Base-by-base conservation (phyloP, 2,329 filamentous ascomycete species). In the Anthostomella pinea region DNA sequence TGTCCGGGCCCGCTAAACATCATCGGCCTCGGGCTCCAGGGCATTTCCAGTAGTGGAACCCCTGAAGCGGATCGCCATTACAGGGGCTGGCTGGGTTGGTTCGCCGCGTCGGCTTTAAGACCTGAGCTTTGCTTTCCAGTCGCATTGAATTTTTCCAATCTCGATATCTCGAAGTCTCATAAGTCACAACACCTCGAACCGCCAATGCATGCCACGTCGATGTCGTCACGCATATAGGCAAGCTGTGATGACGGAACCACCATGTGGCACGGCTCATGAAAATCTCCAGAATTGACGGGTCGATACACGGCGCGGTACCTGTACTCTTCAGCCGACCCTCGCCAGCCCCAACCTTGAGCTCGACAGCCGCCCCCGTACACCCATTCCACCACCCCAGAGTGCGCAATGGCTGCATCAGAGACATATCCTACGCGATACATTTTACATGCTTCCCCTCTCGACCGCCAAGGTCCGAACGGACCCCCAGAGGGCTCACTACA, bases 221-320 rank as follows among this genome's bases (percentile, higher is more conserved):
- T 49, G 38, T 34, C 34, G 34, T 41, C 45, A 45, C 41, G 23
- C 22, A 27, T 29, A 36, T 50, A 51, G 30, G 36, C 48, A 53
- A 49, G 52, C 43, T 56, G 54, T 60, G 52, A 55, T 59, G 55
- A 56, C 48, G 43, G 41, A 49, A 54, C 49, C 47, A 59, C 44
- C 45, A 60, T 60, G 57, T 63, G 60, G 67, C 70, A 66, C 65
- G 69, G 63, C 75, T 67, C 72, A 80, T 80, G 76, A 79, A 71
- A 73, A 65, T 71, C 65, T 64, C 69, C 54, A 71, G 66, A 73
- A 69, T 78, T 64, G 73, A 79, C 64, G 66, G 73, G 68, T 73
- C 73, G 67, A 70, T 75, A 67, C 75, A 70, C 66, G 67, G 70
- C 68, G 70, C 73, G 59, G 68, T 75, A n/a, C n/a, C n/a, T n/a